Base-by-base conservation (phyloP, 106 monocot species). In the Acorus calamus region DNA sequence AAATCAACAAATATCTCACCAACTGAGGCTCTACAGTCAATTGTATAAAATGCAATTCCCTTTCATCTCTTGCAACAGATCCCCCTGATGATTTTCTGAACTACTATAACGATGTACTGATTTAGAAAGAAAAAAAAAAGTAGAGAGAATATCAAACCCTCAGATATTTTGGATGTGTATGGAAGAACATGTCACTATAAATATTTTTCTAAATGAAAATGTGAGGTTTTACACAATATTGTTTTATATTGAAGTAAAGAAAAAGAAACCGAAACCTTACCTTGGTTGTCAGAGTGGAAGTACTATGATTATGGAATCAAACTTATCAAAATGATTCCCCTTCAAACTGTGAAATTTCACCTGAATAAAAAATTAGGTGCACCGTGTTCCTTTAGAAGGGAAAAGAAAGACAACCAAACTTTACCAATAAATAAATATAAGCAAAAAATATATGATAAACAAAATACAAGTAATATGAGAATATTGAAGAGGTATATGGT, bases 1-100 rank as follows among this genome's bases (percentile, higher is more conserved):
- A 94, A 67, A 75, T 94, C 94, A 52, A 78, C 78, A 84, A 94
- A 94, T 61, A 94, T 94, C 80, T 94, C 94, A 71, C 94, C 89
- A 62, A 78, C 86, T 14, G 84, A 86, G 54, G 71, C 89, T 50
- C 85, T 84, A 44, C 94, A 94, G 61, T 89, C 86, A 65, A 89
- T 79, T 8, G 94, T 49, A 66, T 86, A 94, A 71, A 89, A 89
- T 61, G 83, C 79, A 64, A 86, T 65, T 10, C 80, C 75, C 65
- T 77, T 94, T 61, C 65, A 57, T 67, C 86, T 76, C 69, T 75
- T 79, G 8, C 93, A 78, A 67, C 93, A 94, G 62, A 74, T 89
- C 42, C 77, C 68, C 71, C 86, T 83, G 10, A 86, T 77, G 3
- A 44, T 45, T 77, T 71, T 84, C 93, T 94, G 81, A 49, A 28